Evolutionary conservation across 2,329 filamentous ascomycete species (phyloP), one percentile per base, ranked within the genome.

Genomic region (Aspergillus phoenicis): DNA sequence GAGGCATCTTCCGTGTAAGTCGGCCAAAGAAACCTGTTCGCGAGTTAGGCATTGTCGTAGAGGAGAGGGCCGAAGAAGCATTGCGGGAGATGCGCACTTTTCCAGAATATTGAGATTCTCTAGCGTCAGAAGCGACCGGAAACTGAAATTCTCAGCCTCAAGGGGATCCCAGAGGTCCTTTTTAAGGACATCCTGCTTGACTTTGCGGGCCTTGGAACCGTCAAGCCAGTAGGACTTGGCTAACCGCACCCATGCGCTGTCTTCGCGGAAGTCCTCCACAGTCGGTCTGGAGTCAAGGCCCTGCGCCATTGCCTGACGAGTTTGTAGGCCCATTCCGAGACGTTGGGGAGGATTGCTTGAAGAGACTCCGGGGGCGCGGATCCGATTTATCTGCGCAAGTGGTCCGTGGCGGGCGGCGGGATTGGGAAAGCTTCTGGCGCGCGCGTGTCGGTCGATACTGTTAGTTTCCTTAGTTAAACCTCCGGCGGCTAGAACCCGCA

Each of bases 31-130:
- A 96, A 98, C 72, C 91, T 91, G 62, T 60, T 52, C n/a, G 36
- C 48, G 60, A 58, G 67, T 73, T 64, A 71, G 70, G 26, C 59
- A 57, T 49, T 49, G 15, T 13, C 15, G 41, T 22, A 13, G 39
- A 51, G 20, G 17, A 15, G 39, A 51, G 22, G 17, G 38, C 26
- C 38, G 49, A 38, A 58, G 20, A 30, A 41, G 20, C 54, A 36
- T 36, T 51, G 41, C 15, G 15, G n/a, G 15, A 24, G 36, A 28
- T 7, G 64, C 78, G 20, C 79, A 91, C 89, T 85, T 90, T 76
- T 99, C 95, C 61, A 99, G 79, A 45, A 93, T 87, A 80, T 97
- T 95, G 69, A 98, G 79, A 68, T 93, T 94, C 78, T 99, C 95
- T 58, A 99, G 83, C 26, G 91, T 85, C 65, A 96, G 81, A 22